Evolutionary conservation across 306 rosid species (phyloP), one percentile per base, ranked within the genome.

Genomic region (Biancaea sappan): DNA sequence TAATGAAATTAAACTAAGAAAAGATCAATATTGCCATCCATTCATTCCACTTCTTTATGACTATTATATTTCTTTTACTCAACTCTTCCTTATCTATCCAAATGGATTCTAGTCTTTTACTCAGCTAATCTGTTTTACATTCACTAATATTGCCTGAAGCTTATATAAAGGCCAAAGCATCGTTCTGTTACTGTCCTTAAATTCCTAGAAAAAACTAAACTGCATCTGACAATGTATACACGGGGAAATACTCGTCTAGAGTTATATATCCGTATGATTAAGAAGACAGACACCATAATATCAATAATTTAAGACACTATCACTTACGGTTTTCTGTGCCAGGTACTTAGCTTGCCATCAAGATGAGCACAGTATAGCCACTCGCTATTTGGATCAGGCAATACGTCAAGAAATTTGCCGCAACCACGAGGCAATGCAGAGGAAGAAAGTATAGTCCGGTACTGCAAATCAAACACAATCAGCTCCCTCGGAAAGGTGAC

Each of bases 311-410:
- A 38, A 56, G 21, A 34, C 46, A 66, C 62, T 43, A 84, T 46
- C 10, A 66, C 98, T 84, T 75, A 95, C 99, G 72, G 96, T 86
- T 95, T 95, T 26, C 98, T 90, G 59, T 84, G 86, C 99, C 99
- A 95, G 56, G 91, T 87, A 72, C 97, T 95, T 79, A 95, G 96
- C 82, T 70, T 95, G 70, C 99, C 99, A 66, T 95, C 98, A 8
- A 87, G 72, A 69, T 95, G 99, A 78, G 89, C 93, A 78, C 99
- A 95, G 73, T 95, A 89, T 41, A 95, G 73, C 75, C 86, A 81
- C 47, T 90, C 98, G 21, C 83, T 83, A 81, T 79, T 85, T 6
- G 92, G 93, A 82, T 95, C 99, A 5, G 99, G 93, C 46, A 95
- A 69, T 80, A 95, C 96, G 25, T 88, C 99, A 3, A 88, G 87